A percentile compares a stretch with the other conserved stretches of the same genome.
These are phyloP conservation scores for Botrytis galanthina DNA, from an alignment of 2,329 filamentous ascomycete genomes.

Conservation along the genomic window DNA sequence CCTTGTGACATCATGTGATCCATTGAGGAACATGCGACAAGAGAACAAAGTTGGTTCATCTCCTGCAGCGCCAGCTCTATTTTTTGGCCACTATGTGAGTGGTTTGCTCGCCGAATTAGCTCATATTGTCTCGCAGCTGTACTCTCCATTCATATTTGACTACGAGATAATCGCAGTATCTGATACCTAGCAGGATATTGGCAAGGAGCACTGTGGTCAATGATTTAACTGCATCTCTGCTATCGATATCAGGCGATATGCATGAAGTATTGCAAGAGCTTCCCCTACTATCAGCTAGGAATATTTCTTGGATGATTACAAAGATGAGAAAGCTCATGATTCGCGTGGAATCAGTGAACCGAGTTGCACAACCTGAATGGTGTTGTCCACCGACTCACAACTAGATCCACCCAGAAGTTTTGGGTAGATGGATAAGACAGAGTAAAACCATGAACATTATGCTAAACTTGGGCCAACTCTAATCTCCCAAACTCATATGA, in stretches of 20 bases:
- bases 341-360: neutral
- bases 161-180: neutral
- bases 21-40: neutral
- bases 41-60: neutral
- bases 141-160: neutral
- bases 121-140: neutral
- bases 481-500: neutral
- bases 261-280: rapidly evolving
- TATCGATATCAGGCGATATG: neutral
- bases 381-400: neutral
- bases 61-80: neutral
- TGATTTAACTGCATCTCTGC: neutral
- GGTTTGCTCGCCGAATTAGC: neutral
- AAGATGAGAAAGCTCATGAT: neutral
- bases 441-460: neutral
- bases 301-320: neutral
- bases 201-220: neutral
- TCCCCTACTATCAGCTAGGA: neutral
- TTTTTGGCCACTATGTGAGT: neutral
- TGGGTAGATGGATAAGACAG: neutral
- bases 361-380: neutral
- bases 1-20: neutral
- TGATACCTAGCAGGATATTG: neutral
- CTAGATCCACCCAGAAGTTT: neutral
- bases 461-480: neutral